Evolutionary conservation across 768 basidiomycete species (phyloP), one percentile per base, ranked within the genome.

Genomic region (Trametes punicea): DNA sequence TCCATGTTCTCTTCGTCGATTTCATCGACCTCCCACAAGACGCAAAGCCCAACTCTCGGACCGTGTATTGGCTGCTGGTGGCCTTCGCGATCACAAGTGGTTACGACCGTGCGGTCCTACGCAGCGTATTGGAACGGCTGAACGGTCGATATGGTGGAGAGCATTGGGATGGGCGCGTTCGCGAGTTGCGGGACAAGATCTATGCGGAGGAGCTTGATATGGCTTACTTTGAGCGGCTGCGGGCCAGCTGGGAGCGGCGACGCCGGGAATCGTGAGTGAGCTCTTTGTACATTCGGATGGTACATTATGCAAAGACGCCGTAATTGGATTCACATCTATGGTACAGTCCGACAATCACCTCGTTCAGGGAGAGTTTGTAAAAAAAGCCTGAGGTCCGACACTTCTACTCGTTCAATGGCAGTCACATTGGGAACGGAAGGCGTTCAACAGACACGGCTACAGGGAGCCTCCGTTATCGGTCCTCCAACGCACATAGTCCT

Each of bases 401-500:
- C 57, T 50, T 55, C 56, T 33, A 56, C 50, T 54, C 45, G 36
- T 27, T 46, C 23, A 45, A 49, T 42, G 25, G 53, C 45, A 30
- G 36, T 46, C 21, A 30, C 20, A 34, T 26, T 29, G 46, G 20
- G 44, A 23, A 20, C 10, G 13, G 16, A 20, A n/a, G 25, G 29
- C 25, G 30, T 30, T 21, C 27, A 7, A 29, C 45, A 18, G 23
- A 36, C 34, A 34, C 33, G 27, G 10, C 64, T 62, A 72, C 53
- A 76, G 69, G 54, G 66, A 48, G 31, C 72, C 76, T 18, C 76
- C 78, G 34, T 79, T 77, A 40, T 68, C 70, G 54, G 74, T 74
- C 68, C 91, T 81, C 92, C 93, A 94, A 31, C 76, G 74, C 56
- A 81, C 74, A 69, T 87, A 96, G 56, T 93, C 87, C 31, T 83